Conservation (phyloP, 2,329 filamentous ascomycete species). For the Lasiodiplodia gonubiensis region DNA sequence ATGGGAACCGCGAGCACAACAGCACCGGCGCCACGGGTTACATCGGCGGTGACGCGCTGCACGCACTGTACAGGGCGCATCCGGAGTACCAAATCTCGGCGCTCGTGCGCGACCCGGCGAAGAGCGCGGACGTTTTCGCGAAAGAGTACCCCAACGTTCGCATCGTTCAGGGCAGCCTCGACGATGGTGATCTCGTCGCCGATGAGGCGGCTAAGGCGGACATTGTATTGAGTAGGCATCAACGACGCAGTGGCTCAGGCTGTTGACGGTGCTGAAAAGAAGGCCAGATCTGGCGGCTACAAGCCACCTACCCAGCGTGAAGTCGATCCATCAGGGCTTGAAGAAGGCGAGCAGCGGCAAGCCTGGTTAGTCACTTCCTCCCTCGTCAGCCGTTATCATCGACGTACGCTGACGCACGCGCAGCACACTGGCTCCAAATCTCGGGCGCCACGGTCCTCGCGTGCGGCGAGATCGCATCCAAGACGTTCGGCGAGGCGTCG, state of each 20-base stretch:
- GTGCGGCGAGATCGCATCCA: neutral
- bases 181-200: neutral
- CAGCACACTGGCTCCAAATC: neutral
- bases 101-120: neutral
- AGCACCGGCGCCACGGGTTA: neutral
- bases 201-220: neutral
- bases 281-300: neutral
- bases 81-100: slow-evolving; percentile 13
- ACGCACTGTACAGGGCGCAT: neutral
- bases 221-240: neutral
- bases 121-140: neutral
- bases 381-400: too few relatives aligned
- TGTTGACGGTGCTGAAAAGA: too few relatives aligned
- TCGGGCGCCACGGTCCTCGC: neutral
- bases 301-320: neutral
- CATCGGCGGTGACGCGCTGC: slow-evolving; percentile 18
- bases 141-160: slow-evolving; percentile 1
- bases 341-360: neutral
- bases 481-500: neutral
- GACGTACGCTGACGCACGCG: too few relatives aligned
- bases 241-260: too few relatives aligned
- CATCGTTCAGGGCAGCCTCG: neutral
- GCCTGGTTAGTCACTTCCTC: neutral
- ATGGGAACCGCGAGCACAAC: neutral
- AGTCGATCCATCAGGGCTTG: neutral